Conservation (phyloP, 179 eudicot species). For the Nepenthes alata region DNA sequence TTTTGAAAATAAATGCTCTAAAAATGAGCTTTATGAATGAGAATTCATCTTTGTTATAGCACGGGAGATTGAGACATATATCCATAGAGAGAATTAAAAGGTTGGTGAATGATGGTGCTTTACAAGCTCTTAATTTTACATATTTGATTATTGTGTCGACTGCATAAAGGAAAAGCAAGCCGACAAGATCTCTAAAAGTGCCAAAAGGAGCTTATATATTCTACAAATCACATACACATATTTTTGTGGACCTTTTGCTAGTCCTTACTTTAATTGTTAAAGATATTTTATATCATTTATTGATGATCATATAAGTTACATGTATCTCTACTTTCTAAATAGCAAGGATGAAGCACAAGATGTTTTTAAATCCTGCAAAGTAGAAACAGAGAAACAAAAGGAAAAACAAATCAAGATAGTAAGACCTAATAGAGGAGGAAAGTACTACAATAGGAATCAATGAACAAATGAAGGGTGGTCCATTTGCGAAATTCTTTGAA, state of each 20-base stretch:
- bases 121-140: not conserved
- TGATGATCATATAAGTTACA: too few relatives aligned
- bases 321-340: not conserved
- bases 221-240: not conserved
- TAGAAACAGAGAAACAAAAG: not conserved
- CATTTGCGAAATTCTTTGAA: too few relatives aligned
- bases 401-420: not conserved
- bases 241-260: not conserved
- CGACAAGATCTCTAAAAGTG: not conserved
- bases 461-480: too few relatives aligned
- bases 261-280: not conserved
- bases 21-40: not conserved
- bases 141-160: not conserved
- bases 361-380: not conserved
- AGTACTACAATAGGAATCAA: too few relatives aligned
- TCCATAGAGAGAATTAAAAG: not conserved
- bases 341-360: not conserved
- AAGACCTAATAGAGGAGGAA: not conserved
- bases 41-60: not conserved
- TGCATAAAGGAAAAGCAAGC: not conserved
- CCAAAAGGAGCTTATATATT: not conserved
- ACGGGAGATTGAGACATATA: not conserved
- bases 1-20: too few relatives aligned
- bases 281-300: too few relatives aligned
- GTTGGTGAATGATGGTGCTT: not conserved